A percentile compares a stretch with the other conserved stretches of the same genome.
Evolutionary conservation across 805 yeast species (phyloP).

Genomic region (Kodamaea leandrae): DNA sequence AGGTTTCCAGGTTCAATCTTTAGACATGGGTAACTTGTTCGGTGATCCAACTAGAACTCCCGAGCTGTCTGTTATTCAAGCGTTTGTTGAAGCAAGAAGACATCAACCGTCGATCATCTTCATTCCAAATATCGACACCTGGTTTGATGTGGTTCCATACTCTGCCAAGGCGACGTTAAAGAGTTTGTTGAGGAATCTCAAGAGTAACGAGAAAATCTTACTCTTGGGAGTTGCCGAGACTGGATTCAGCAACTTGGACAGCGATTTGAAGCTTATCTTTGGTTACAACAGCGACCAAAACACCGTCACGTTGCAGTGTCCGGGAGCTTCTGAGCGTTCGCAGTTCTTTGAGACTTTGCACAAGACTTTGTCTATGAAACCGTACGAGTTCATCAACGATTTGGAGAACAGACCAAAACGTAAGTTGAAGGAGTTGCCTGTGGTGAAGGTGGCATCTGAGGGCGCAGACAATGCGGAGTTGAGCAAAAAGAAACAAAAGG

Average conservation of each 20-base stretch:
- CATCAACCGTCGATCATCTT: slow-evolving; percentile 85
- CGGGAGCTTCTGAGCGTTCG: slow-evolving; percentile 47
- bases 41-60: slow-evolving; percentile 79
- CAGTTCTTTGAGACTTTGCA: slow-evolving; percentile 56
- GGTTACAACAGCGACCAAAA: slow-evolving; percentile 51
- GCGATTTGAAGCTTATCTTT: slow-evolving; percentile 53
- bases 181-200: slow-evolving; percentile 64
- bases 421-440: slow-evolving; percentile 40
- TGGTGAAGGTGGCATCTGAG: slow-evolving; percentile 19
- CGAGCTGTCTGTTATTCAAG: slow-evolving; percentile 79
- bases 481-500: slow-evolving; percentile 43
- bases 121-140: slow-evolving; percentile 78
- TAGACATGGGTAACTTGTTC: slow-evolving; percentile 75
- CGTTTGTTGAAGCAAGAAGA: slow-evolving; percentile 81
- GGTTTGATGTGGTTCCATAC: slow-evolving; percentile 66
- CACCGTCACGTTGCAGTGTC: slow-evolving; percentile 42
- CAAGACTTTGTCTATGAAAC: slow-evolving; percentile 60
- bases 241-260: slow-evolving; percentile 37
- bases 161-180: slow-evolving; percentile 71
- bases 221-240: slow-evolving; percentile 69
- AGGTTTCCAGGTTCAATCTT: slow-evolving; percentile 82
- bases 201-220: slow-evolving; percentile 69
- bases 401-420: slow-evolving; percentile 54
- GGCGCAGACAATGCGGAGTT: slow-evolving; percentile 28
- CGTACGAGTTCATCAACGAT: slow-evolving; percentile 67